Base-by-base conservation (phyloP, 2,329 filamentous ascomycete genomes). In the Cercospora zeina region DNA sequence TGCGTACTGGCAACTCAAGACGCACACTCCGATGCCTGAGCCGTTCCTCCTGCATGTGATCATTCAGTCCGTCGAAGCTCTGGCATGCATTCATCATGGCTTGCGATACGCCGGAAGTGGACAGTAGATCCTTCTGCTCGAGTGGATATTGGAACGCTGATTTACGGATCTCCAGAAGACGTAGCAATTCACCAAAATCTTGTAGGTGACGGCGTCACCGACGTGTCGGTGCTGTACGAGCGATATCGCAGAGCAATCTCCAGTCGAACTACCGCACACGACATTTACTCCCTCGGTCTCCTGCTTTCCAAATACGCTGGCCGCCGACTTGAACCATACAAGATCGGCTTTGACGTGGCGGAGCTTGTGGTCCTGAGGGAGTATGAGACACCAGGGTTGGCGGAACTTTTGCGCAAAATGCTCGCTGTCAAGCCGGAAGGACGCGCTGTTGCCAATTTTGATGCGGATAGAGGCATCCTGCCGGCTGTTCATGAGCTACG, bases 211-310 rank as follows among this genome's bases (percentile, higher is more conserved):
- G 14, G 11, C 14, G 13, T 14, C 24, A 3, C 24, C n/a, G n/a
- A n/a, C 11, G 13, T 19, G 9, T 16, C 47, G 54, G 62, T 4
- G 47, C 54, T 6, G 37, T 42, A 3, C 54, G 58, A 42, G 59
- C 61, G 5, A 24, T 49, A 14, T n/a, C 45, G 14, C 19, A 30
- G 16, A 19, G 24, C 47, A n/a, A 16, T 51, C n/a, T 21, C 24
- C 24, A 51, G 31, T 14, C 53, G 60, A 7, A 66, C 62, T 0
- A 42, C 51, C 2, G 62, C 62, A 0, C n/a, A 47, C 8, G 66
- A 68, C 33, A 57, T 68, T 19, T 69, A 64, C 45, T 53, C 54
- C 7, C 54, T 69, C 14, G 68, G 66, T 8, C 63, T 66, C 21
- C 59, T 65, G 4, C 60, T 67, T 8, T 62, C 62, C 49, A 33